phyloP scores from a whole-genome alignment of 805 yeast species.

The Yamadazyma sp. region DNA sequence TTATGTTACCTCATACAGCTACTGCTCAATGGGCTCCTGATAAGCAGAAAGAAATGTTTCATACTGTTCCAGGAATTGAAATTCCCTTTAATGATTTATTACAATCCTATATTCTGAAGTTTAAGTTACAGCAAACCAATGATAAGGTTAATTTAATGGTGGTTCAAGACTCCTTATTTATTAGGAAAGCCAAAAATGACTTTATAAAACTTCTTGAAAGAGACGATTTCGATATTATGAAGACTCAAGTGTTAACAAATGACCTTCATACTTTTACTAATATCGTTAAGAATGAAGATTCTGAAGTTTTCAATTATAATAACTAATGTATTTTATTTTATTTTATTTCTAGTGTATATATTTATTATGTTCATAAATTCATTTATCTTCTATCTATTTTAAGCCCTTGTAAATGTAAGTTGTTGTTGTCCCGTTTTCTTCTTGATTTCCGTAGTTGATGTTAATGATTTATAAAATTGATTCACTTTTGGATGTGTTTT shows the following conservation, averaged over 20 bases:
- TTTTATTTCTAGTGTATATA: background rate
- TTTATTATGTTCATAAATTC: background rate
- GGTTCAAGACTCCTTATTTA: background rate
- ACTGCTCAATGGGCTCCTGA: background rate
- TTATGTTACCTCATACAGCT: background rate
- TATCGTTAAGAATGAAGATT: no score
- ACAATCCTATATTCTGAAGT: constrained; percentile 4
- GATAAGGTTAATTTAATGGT: constrained; percentile 2
- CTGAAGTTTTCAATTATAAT: no score
- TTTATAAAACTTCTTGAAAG: no score
- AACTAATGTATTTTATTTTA: no score
- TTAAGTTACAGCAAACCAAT: background rate
- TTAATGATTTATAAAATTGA: constrained; percentile 58
- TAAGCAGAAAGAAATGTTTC: background rate
- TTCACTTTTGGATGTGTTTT: constrained; percentile 68
- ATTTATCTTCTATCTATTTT: no score
- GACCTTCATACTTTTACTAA: constrained; percentile 1
- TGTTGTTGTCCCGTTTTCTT: constrained; percentile 3
- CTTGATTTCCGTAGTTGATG: constrained; percentile 25
- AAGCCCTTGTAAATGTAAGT: constrained; percentile 1
- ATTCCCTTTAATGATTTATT: constrained; percentile 3
- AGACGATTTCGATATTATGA: background rate
- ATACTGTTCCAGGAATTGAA: constrained; percentile 3
- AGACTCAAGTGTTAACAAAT: background rate
- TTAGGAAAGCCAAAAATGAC: no score